Evolutionary conservation across 352 stramenopile species (phyloP).

Genomic region (Thalassiosira mediterranea): DNA sequence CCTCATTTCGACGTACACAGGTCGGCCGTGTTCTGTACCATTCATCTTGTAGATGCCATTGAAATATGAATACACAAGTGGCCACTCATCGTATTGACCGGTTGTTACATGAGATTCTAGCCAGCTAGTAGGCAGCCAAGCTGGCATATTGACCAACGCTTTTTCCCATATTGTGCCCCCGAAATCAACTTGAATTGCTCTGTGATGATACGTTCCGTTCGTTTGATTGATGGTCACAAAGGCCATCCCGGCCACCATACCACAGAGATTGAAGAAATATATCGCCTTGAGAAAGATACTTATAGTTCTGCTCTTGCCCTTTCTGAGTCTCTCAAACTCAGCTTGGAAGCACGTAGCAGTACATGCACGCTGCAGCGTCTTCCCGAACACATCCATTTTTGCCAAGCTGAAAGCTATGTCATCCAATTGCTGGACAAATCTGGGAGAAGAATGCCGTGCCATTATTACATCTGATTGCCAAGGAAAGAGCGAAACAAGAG

Average conservation of each 20-base stretch:
- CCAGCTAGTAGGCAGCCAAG: not conserved
- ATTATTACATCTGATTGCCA: no score
- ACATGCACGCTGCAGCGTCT: constrained; percentile 12
- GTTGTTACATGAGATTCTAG: not conserved
- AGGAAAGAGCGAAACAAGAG: no score
- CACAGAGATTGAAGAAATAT: constrained; percentile 26
- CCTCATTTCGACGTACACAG: constrained; percentile 20
- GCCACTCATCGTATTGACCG: not conserved
- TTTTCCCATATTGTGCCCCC: constrained; percentile 24
- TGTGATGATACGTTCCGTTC: constrained; percentile 8
- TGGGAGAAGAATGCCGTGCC: no score
- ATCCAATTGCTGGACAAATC: constrained; percentile 3
- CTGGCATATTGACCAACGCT: constrained; percentile 9
- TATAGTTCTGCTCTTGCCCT: not conserved
- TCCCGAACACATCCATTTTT: constrained; percentile 25
- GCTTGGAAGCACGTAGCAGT: constrained; percentile 13
- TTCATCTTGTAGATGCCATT: constrained; percentile 37
- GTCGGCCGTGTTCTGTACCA: constrained; percentile 12
- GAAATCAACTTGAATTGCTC: constrained; percentile 11
- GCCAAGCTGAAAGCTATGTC: constrained; percentile 21
- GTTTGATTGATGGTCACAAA: constrained; percentile 14
- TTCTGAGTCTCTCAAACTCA: constrained; percentile 12
- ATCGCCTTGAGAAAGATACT: constrained; percentile 25
- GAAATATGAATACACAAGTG: constrained; percentile 41
- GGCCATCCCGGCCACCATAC: constrained; percentile 20